Conservation (phyloP, 768 basidiomycete species). For the Suillus tomentosus region DNA sequence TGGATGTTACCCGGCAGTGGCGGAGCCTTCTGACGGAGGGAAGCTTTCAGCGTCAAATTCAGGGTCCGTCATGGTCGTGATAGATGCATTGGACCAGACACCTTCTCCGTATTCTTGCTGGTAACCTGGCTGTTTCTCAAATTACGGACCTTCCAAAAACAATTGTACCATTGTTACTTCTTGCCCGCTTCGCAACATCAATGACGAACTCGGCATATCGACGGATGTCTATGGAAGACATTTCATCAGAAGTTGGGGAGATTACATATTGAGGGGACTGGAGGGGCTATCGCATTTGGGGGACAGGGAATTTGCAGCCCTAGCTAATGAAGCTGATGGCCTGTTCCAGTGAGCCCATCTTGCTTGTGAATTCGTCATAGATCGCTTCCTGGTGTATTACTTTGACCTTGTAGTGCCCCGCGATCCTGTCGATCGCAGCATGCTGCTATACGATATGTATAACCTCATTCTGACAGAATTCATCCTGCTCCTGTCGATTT, state of each 20-base stretch:
- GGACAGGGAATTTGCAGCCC: not conserved
- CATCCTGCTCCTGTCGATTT: not conserved
- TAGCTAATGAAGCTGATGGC: not conserved
- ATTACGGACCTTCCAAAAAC: conserved; percentile 3
- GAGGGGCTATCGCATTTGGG: not conserved
- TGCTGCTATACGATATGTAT: conserved; percentile 2
- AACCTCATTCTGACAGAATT: not conserved
- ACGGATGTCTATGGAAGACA: not conserved
- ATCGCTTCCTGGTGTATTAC: not conserved
- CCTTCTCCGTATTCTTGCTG: conserved; percentile 18
- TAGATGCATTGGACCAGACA: too few relatives aligned
- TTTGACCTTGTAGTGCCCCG: not conserved
- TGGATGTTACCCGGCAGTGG: conserved; percentile 9
- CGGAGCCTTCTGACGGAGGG: conserved; percentile 7
- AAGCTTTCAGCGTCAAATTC: too few relatives aligned
- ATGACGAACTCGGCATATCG: not conserved
- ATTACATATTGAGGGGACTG: not conserved
- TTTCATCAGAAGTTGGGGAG: not conserved
- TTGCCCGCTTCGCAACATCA: conserved; percentile 13
- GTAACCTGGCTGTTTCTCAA: not conserved
- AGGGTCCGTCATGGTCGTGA: too few relatives aligned
- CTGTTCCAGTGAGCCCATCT: not conserved
- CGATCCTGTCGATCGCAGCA: too few relatives aligned
- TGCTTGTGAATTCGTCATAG: conserved; percentile 8
- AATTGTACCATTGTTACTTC: conserved; percentile 13